Conservation (phyloP, 208 protist species). For the Strigomonas culicis region DNA sequence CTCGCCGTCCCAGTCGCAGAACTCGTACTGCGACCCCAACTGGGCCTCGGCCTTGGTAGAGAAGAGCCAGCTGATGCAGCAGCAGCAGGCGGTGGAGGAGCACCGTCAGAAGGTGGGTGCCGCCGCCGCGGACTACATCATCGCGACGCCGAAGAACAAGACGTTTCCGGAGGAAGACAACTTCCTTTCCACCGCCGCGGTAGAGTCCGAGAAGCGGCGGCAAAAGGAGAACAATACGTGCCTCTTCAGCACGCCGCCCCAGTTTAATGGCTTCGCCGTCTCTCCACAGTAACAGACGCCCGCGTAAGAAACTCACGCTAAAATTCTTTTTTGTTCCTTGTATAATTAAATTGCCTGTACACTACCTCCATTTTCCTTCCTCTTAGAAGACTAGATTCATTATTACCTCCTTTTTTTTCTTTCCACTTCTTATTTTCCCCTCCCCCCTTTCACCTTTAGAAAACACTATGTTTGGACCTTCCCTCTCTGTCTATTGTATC, state of each 20-base stretch:
- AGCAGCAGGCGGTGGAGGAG: constrained; percentile 21
- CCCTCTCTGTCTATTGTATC: too few species aligned
- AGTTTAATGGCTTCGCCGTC: constrained; percentile 60
- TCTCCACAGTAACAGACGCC: background rate
- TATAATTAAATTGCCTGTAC: background rate
- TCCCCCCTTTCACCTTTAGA: background rate
- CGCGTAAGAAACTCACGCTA: constrained; percentile 3
- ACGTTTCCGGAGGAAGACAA: background rate
- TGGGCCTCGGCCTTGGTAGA: constrained; percentile 23
- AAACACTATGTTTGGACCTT: too few species aligned
- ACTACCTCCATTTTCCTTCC: background rate
- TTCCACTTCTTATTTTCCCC: background rate
- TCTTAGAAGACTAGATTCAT: background rate
- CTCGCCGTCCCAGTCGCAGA: constrained; percentile 3
- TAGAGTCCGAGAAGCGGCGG: background rate
- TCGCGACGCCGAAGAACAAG: constrained; percentile 2
- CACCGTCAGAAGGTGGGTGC: constrained; percentile 7
- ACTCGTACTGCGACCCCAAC: constrained; percentile 8
- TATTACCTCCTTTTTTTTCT: constrained; percentile 9
- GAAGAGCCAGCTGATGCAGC: constrained; percentile 20
- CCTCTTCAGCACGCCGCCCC: constrained; percentile 66
- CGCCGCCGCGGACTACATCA: background rate
- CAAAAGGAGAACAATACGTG: constrained; percentile 4
- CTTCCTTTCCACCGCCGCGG: constrained; percentile 9
- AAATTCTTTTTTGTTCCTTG: background rate